Conservation (phyloP, 805 yeast species). For the Candida glaebosa region DNA sequence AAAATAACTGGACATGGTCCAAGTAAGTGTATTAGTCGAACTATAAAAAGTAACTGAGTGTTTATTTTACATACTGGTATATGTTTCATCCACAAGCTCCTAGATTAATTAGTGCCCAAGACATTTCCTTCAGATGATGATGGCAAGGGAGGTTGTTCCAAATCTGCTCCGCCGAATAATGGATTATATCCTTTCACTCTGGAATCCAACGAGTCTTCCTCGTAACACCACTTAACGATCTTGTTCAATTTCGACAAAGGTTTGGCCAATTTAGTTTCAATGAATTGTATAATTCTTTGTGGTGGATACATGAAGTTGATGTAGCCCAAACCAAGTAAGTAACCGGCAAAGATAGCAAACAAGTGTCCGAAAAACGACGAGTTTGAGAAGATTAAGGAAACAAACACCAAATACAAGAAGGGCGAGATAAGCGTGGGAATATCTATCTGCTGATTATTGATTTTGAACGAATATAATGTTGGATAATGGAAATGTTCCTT, state of each 20-base stretch:
- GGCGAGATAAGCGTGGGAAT: slow-evolving; percentile 65
- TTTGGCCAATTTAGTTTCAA: slow-evolving; percentile 52
- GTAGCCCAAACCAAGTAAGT: slow-evolving; percentile 54
- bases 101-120: slow-evolving; percentile 1
- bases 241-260: slow-evolving; percentile 53
- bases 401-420: slow-evolving; percentile 43
- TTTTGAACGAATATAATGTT: slow-evolving; percentile 26
- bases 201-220: slow-evolving; percentile 51
- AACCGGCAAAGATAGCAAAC: slow-evolving; percentile 66
- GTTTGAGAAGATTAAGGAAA: slow-evolving; percentile 55
- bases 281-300: slow-evolving; percentile 56
- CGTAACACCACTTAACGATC: slow-evolving; percentile 55
- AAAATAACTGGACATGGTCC: too few relatives aligned
- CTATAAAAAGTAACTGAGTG: too few relatives aligned
- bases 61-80: too few relatives aligned
- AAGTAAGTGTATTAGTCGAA: too few relatives aligned
- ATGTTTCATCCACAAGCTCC: too few relatives aligned
- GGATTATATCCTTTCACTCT: slow-evolving; percentile 34
- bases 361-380: slow-evolving; percentile 74
- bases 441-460: slow-evolving; percentile 30
- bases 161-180: slow-evolving; percentile 12
- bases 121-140: not conserved
- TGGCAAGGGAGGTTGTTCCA: not conserved
- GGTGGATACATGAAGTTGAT: slow-evolving; percentile 64
- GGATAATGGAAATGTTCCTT: slow-evolving; percentile 39